Evolutionary conservation across 1,284 basidiomycete genomes (phyloP), one percentile per base, ranked within the genome.

Genomic region (Ustilago curta): DNA sequence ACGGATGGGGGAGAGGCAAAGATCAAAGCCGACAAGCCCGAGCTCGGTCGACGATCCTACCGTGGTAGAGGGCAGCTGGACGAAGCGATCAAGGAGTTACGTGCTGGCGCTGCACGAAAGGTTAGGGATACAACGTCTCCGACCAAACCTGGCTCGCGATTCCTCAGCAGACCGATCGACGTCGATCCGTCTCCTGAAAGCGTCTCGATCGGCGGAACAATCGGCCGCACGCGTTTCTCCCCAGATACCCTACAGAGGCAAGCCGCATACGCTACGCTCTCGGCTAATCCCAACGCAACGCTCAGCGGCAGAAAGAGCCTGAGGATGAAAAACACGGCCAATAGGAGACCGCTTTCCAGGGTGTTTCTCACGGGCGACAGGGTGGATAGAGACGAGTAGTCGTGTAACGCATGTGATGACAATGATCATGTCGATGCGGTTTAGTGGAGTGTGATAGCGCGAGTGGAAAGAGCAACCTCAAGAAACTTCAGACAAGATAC

Each of bases 31-130:
- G 54, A 29, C 37, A 19, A 51, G n/a, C 29, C 42, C 18, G 53
- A 59, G 16, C n/a, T 31, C 5, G 64, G 61, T 16, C 23, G 72
- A 14, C 52, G 76, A 27, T 60, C 63, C 37, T 68, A 74, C 32
- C 56, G 79, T n/a, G 76, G 75, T 4, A 52, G 78, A 16, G 78
- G 78, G 7, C 71, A 78, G 55, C 48, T 79, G 19, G 76, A 81
- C 58, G 79, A 77, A 42, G 77, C 79, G 37, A 81, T 80, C 70
- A 78, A 79, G 23, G 77, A 79, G 47, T 66, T 79, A 12, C 60
- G 76, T 7, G 61, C 58, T 2, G 78, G 79, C 6, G 69, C 62
- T 9, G 71, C 66, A 35, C 54, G 71, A 9, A 74, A 74, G 25
- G 27, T 61, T 12, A 54, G 54, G 25, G 61, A 54, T 23, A 59